Conservation (phyloP, 2,329 filamentous ascomycete genomes). For the Colletotrichum orbiculare region DNA sequence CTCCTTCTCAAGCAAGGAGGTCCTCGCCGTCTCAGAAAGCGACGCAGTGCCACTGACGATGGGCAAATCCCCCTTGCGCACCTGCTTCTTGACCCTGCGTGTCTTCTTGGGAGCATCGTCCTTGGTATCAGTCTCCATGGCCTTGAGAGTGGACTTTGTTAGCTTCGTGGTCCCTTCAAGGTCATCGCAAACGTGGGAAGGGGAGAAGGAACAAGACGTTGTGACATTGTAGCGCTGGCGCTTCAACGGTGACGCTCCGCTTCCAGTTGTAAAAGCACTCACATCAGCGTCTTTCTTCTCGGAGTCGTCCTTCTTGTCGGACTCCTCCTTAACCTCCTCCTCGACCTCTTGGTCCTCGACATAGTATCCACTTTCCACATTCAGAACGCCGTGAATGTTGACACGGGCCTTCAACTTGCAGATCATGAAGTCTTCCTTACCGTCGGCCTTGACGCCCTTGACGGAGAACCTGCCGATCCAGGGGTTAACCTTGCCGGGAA, state of each 20-base stretch:
- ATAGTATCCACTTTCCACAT: constrained; percentile 96
- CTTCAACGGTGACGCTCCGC: constrained; percentile 18
- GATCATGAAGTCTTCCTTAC: constrained; percentile 98
- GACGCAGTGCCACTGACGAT: constrained; percentile 86
- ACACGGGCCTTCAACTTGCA: constrained; percentile 99
- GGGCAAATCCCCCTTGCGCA: constrained; percentile 94
- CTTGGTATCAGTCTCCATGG: constrained; percentile 86
- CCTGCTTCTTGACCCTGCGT: constrained; percentile 99
- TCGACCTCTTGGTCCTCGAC: constrained; percentile 98
- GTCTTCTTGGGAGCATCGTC: constrained; percentile 82
- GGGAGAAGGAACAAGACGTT: not conserved
- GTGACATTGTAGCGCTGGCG: constrained; percentile 16
- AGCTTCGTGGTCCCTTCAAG: constrained; percentile 38
- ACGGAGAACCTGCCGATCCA: constrained; percentile 99
- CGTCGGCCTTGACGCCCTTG: constrained; percentile 94
- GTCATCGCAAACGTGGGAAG: constrained; percentile 13
- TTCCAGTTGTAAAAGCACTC: constrained; percentile 55
- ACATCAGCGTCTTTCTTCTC: constrained; percentile 78
- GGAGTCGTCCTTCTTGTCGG: constrained; percentile 41
- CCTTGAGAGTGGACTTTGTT: constrained; percentile 57
- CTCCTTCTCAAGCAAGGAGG: constrained; percentile 82
- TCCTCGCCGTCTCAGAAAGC: constrained; percentile 76
- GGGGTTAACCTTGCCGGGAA: constrained; percentile 90
- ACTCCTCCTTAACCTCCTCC: constrained; percentile 81
- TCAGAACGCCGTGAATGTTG: constrained; percentile 95